Evolutionary conservation across 192 early-diverging fungal species (phyloP).

Genomic region (Coemansia sp.): DNA sequence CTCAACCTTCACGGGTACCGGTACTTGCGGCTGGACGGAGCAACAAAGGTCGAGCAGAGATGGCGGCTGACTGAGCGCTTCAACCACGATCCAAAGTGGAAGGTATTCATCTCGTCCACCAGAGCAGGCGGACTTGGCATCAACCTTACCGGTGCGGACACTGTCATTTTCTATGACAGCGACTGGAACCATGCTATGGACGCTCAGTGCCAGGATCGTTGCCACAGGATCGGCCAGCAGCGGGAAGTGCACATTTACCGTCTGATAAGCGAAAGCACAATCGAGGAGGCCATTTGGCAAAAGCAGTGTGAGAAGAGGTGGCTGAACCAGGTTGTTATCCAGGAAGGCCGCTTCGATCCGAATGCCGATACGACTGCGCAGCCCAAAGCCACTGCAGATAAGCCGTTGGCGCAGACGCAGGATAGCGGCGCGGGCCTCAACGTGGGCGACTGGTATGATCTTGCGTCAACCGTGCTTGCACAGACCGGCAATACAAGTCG

Average conservation of each 20-base stretch:
- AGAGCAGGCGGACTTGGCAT: conserved; percentile 95
- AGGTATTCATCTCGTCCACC: conserved; percentile 92
- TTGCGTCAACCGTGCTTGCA: conserved; percentile 32
- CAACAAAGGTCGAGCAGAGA: conserved; percentile 79
- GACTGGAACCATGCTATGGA: conserved; percentile 98
- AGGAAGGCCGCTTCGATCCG: conserved; percentile 71
- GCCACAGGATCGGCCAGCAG: conserved; percentile 94
- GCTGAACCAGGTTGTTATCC: conserved; percentile 80
- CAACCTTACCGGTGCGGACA: conserved; percentile 94
- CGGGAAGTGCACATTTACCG: conserved; percentile 79
- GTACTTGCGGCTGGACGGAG: conserved; percentile 91
- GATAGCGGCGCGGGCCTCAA: conserved; percentile 8
- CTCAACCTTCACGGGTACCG: conserved; percentile 76
- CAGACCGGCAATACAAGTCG: conserved; percentile 3
- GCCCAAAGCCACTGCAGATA: not conserved
- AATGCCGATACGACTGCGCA: conserved; percentile 47
- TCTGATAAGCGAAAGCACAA: conserved; percentile 70
- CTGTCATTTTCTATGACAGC: conserved; percentile 93
- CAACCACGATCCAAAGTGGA: conserved; percentile 86
- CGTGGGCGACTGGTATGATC: conserved; percentile 48
- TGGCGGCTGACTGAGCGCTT: conserved; percentile 94
- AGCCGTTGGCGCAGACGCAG: not conserved
- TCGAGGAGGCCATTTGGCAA: conserved; percentile 77
- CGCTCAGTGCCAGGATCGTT: conserved; percentile 93
- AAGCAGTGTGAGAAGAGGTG: conserved; percentile 80